These are phyloP conservation scores for Macrophomina tecta DNA, from an alignment of 2,329 filamentous ascomycete genomes.

Conservation along the genomic window DNA sequence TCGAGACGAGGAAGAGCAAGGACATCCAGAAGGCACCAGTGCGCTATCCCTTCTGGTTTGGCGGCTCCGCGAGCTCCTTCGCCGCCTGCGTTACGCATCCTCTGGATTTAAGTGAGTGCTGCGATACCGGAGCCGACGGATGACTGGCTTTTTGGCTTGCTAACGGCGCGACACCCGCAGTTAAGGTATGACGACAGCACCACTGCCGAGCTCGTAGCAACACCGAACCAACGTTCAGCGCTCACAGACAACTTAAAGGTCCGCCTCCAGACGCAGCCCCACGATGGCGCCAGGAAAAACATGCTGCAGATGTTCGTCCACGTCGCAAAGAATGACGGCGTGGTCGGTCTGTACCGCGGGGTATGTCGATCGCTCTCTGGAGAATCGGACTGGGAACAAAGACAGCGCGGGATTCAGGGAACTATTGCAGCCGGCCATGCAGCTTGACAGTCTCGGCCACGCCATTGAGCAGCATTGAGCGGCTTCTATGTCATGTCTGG, in stretches of 20 bases:
- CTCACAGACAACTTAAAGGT: slow-evolving; percentile 60
- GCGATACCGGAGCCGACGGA: slow-evolving; percentile 2
- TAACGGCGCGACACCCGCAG: slow-evolving; percentile 41
- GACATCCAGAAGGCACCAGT: slow-evolving; percentile 48
- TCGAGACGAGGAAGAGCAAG: slow-evolving; percentile 48
- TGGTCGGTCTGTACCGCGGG: slow-evolving; percentile 85
- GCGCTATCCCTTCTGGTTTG: slow-evolving; percentile 77
- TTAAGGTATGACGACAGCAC: slow-evolving; percentile 48
- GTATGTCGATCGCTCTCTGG: slow-evolving; percentile 46
- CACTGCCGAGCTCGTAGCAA: neutral
- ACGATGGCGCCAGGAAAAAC: slow-evolving; percentile 68
- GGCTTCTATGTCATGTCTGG: neutral
- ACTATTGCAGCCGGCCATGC: neutral
- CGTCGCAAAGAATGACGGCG: slow-evolving; percentile 76
- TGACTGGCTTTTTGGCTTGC: slow-evolving; percentile 29
- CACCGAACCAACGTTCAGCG: neutral
- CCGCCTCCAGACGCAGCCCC: slow-evolving; percentile 81
- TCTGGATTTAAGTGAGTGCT: slow-evolving; percentile 79
- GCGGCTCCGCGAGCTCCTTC: slow-evolving; percentile 90
- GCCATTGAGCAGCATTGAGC: neutral
- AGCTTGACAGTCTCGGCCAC: neutral
- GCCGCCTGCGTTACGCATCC: slow-evolving; percentile 93
- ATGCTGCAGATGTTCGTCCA: slow-evolving; percentile 88
- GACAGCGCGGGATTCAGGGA: neutral
- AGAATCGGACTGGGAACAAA: neutral